phyloP scores from a whole-genome alignment of 257 asterid genomes.

The Lavandula angustifolia region DNA sequence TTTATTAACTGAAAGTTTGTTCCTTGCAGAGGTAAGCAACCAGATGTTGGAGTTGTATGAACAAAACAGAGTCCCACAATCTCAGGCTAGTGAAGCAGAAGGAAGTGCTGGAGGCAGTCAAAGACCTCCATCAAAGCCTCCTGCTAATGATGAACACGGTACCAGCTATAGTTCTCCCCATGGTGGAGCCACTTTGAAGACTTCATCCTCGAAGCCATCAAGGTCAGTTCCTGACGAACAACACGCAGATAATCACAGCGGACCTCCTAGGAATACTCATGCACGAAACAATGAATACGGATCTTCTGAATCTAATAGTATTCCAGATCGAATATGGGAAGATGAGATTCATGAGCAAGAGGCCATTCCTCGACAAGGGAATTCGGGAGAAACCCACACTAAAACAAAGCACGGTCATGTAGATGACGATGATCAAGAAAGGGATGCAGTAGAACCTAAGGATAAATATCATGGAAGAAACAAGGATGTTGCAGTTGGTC shows the following conservation, averaged over 20 bases:
- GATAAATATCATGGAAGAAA: constrained; percentile 50
- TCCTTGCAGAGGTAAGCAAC: constrained; percentile 93
- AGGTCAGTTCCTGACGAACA: constrained; percentile 40
- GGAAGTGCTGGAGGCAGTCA: constrained; percentile 69
- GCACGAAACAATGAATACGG: constrained; percentile 36
- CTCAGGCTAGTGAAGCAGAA: constrained; percentile 83
- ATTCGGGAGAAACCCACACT: constrained; percentile 36
- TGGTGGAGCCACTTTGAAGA: constrained; percentile 46
- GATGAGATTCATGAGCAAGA: constrained; percentile 50
- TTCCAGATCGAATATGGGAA: constrained; percentile 28
- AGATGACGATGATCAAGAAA: constrained; percentile 34
- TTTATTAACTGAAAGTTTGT: constrained; percentile 22
- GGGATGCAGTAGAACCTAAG: constrained; percentile 48
- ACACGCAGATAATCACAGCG: constrained; percentile 34
- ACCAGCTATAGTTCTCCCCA: constrained; percentile 40
- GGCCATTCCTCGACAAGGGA: constrained; percentile 38
- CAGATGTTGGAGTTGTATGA: constrained; percentile 90
- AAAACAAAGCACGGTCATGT: constrained; percentile 38
- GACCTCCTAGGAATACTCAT: constrained; percentile 36
- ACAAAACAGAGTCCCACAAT: constrained; percentile 66
- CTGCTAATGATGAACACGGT: constrained; percentile 50
- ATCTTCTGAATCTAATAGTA: constrained; percentile 35
- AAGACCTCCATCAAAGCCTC: constrained; percentile 52
- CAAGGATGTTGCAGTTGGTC: constrained; percentile 49
- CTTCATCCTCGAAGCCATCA: constrained; percentile 47